Conservation (phyloP, 108 stramenopile genomes). For the Skeletonema potamos region DNA sequence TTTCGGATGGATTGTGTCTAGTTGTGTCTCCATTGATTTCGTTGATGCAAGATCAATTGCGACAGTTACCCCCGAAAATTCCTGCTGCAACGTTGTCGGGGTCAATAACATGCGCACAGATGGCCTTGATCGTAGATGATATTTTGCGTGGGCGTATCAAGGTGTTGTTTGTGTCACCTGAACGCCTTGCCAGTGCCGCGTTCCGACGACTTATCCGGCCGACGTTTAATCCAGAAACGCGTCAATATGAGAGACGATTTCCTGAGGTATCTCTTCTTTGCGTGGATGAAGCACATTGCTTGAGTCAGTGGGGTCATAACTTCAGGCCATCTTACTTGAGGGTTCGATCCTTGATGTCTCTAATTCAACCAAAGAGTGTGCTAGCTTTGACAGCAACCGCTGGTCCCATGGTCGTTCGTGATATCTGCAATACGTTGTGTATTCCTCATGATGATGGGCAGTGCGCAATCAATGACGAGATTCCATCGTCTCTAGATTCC, state of each 20-base stretch:
- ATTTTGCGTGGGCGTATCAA: conserved; percentile 73
- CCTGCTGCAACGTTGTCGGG: conserved; percentile 88
- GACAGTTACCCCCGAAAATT: conserved; percentile 81
- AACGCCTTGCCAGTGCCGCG: conserved; percentile 84
- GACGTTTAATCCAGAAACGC: conserved; percentile 70
- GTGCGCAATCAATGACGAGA: not conserved
- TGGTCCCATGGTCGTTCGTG: conserved; percentile 77
- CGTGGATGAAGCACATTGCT: conserved; percentile 93
- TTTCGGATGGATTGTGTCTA: conserved; percentile 90
- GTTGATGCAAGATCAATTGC: conserved; percentile 93
- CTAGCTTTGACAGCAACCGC: conserved; percentile 95
- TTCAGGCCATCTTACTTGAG: conserved; percentile 93
- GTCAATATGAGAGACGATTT: conserved; percentile 62
- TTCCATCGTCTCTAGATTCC: not conserved
- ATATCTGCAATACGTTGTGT: conserved; percentile 76
- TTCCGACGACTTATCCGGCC: conserved; percentile 85
- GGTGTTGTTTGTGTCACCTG: conserved; percentile 92
- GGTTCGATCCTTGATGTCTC: conserved; percentile 60
- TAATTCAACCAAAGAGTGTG: conserved; percentile 75
- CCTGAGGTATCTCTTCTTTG: conserved; percentile 89
- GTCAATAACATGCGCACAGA: conserved; percentile 54
- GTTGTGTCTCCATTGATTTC: conserved; percentile 97
- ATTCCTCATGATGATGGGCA: conserved; percentile 42
- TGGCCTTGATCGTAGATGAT: conserved; percentile 85
- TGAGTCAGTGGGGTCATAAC: conserved; percentile 97